Evolutionary conservation across 306 rosid genomes (phyloP).

Genomic region (Lithocarpus polystachyus): DNA sequence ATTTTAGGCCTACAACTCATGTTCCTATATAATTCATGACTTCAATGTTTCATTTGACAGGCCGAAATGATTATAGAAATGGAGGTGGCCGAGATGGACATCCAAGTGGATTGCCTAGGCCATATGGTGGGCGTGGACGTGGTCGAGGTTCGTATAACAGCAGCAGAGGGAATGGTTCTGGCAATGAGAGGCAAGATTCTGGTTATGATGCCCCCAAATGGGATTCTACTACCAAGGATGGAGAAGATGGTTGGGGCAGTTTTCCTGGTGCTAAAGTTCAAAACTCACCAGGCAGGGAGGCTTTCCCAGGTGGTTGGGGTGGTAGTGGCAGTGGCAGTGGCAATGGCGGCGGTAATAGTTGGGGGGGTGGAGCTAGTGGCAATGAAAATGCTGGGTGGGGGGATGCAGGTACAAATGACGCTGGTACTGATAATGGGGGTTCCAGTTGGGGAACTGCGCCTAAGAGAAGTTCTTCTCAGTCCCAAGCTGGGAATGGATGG

Average conservation of each 20-base stretch:
- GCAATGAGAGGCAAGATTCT: conserved; percentile 66
- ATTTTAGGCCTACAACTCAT: background rate
- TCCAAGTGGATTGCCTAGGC: conserved; percentile 93
- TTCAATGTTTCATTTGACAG: conserved; percentile 28
- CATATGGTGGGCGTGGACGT: conserved; percentile 72
- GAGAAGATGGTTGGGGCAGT: conserved; percentile 61
- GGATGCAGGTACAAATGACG: conserved; percentile 28
- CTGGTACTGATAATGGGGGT: conserved; percentile 28
- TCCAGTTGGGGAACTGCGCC: conserved; percentile 49
- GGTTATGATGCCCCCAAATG: conserved; percentile 50
- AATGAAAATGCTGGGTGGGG: conserved; percentile 29
- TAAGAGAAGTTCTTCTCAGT: conserved; percentile 21
- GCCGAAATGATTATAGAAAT: conserved; percentile 59
- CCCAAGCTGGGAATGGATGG: conserved; percentile 48
- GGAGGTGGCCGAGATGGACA: conserved; percentile 63
- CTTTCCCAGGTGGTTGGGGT: conserved; percentile 86
- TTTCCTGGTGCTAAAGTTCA: conserved; percentile 77
- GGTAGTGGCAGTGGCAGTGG: conserved; percentile 37
- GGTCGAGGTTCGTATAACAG: conserved; percentile 66
- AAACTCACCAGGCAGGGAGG: conserved; percentile 87
- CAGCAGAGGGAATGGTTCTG: conserved; percentile 50
- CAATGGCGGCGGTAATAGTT: conserved; percentile 15
- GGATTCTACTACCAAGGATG: conserved; percentile 69
- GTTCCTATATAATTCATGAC: background rate
- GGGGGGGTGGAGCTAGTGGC: conserved; percentile 19